Evolutionary conservation across 371 early-diverging fungal species (phyloP).

Genomic region (Mycotypha africana): DNA sequence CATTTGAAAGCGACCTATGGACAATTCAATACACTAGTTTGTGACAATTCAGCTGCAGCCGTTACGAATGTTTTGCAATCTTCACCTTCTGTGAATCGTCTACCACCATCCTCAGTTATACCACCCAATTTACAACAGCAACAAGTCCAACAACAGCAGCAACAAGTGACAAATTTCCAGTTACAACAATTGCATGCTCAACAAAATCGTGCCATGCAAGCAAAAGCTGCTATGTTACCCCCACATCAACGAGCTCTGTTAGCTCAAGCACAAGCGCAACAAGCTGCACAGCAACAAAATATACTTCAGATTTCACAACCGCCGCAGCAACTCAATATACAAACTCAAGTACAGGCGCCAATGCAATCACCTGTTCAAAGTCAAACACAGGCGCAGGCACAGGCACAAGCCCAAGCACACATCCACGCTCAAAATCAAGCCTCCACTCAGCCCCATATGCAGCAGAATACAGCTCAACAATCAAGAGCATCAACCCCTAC

Average conservation of each 20-base stretch:
- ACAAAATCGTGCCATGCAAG: slow-evolving; percentile 29
- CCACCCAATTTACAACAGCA: slow-evolving; percentile 21
- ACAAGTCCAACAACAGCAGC: slow-evolving; percentile 11
- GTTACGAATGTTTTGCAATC: slow-evolving; percentile 43
- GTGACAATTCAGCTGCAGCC: slow-evolving; percentile 49
- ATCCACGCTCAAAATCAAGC: slow-evolving; percentile 10
- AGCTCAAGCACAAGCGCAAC: slow-evolving; percentile 9
- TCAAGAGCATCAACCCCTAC: slow-evolving; percentile 38
- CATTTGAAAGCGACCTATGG: slow-evolving; percentile 52
- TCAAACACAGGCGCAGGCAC: slow-evolving; percentile 14
- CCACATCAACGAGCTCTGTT: slow-evolving; percentile 20
- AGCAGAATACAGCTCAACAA: slow-evolving; percentile 24
- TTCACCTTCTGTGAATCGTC: slow-evolving; percentile 38
- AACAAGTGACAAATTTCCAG: slow-evolving; percentile 25
- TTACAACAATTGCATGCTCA: slow-evolving; percentile 36
- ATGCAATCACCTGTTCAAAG: slow-evolving; percentile 15
- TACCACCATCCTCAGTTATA: slow-evolving; percentile 25
- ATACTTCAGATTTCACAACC: too few relatives aligned
- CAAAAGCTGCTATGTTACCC: slow-evolving; percentile 22
- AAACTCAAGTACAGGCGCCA: slow-evolving; percentile 18
- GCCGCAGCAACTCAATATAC: too few relatives aligned
- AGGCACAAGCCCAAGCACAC: slow-evolving; percentile 9
- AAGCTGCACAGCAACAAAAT: slow-evolving; percentile 8
- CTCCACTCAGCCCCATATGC: slow-evolving; percentile 12
- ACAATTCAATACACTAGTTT: slow-evolving; percentile 42